phyloP scores from a whole-genome alignment of 2,329 filamentous ascomycete genomes.

The Alternaria infectoria region DNA sequence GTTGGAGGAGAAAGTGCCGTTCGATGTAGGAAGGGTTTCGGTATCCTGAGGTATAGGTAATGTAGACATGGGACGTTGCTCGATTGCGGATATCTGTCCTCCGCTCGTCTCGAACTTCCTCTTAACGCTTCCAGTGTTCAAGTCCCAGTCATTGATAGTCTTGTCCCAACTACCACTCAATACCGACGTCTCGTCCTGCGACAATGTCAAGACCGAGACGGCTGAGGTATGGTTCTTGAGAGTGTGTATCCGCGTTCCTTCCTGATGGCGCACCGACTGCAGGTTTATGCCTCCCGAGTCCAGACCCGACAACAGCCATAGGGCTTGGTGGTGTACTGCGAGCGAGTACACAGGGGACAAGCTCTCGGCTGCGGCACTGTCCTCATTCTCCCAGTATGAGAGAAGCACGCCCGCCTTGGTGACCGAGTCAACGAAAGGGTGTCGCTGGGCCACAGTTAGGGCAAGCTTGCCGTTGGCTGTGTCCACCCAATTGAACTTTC shows the following conservation, averaged over 20 bases:
- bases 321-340: slow-evolving; percentile 84
- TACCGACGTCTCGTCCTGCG: slow-evolving; percentile 83
- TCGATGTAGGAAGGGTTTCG: slow-evolving; percentile 58
- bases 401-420: slow-evolving; percentile 92
- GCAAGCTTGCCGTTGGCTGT: slow-evolving; percentile 95
- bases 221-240: slow-evolving; percentile 87
- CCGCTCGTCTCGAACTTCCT: slow-evolving; percentile 78
- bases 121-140: slow-evolving; percentile 81
- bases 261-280: slow-evolving; percentile 91
- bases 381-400: slow-evolving; percentile 99
- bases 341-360: slow-evolving; percentile 94
- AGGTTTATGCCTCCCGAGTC: slow-evolving; percentile 93
- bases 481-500: slow-evolving; percentile 94
- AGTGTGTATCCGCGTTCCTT: slow-evolving; percentile 85
- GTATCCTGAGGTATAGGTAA: slow-evolving; percentile 77
- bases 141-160: slow-evolving; percentile 89
- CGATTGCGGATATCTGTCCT: slow-evolving; percentile 86
- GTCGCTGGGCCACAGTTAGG: slow-evolving; percentile 91
- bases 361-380: slow-evolving; percentile 65
- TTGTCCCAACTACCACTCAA: slow-evolving; percentile 98
- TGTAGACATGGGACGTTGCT: slow-evolving; percentile 78
- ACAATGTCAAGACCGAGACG: slow-evolving; percentile 83
- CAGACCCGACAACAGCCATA: slow-evolving; percentile 90
- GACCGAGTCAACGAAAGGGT: slow-evolving; percentile 97
- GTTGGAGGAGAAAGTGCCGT: slow-evolving; percentile 78